phyloP scores from a whole-genome alignment of 2,329 filamentous ascomycete genomes.

The Diaporthe sp. region DNA sequence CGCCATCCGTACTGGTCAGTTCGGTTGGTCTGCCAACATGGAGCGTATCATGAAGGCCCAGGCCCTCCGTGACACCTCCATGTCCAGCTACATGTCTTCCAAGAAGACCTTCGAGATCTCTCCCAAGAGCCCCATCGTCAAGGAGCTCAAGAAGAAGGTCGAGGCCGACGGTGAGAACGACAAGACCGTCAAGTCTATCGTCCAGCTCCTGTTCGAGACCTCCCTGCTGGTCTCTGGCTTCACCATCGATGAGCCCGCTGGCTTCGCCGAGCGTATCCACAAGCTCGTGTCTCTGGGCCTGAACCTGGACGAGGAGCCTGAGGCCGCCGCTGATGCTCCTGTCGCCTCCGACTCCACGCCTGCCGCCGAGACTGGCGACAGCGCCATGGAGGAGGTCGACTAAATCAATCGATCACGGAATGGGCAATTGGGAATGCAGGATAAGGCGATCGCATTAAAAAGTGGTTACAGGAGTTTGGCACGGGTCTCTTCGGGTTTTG shows the following conservation, averaged over 20 bases:
- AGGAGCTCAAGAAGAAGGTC: conserved; percentile 99
- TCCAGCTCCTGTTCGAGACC: conserved; percentile 98
- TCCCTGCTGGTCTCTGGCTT: conserved; percentile 98
- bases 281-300: conserved; percentile 98
- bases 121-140: conserved; percentile 96
- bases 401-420: conserved; percentile 63
- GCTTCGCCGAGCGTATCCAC: conserved; percentile 99
- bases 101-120: conserved; percentile 99
- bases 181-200: conserved; percentile 99
- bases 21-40: conserved; percentile 99
- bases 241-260: conserved; percentile 98
- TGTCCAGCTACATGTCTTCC: conserved; percentile 99
- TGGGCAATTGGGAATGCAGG: conserved; percentile 35
- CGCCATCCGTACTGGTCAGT: conserved; percentile 99
- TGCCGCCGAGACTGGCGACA: conserved; percentile 80
- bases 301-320: conserved; percentile 97
- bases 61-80: conserved; percentile 99
- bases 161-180: conserved; percentile 98
- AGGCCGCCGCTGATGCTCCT: conserved; percentile 75
- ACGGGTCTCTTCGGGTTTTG: conserved; percentile 50
- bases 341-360: conserved; percentile 69
- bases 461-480: conserved; percentile 57
- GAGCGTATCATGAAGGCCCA: conserved; percentile 99
- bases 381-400: conserved; percentile 99
- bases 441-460: conserved; percentile 54